Evolutionary conservation across 129 eudicot species (phyloP).

Genomic region (Apium graveolens): DNA sequence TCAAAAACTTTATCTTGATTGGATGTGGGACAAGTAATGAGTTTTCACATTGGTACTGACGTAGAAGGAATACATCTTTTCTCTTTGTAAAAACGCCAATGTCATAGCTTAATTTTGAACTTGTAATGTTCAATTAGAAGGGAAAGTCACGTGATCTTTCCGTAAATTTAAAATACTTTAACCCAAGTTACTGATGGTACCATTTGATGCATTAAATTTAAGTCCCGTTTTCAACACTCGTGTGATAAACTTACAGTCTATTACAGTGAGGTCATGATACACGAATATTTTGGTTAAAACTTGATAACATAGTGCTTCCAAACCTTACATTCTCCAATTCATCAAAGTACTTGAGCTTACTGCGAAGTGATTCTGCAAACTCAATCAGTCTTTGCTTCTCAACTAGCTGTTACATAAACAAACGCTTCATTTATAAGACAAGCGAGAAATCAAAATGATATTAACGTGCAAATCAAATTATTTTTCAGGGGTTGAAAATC

Average conservation of each 20-base stretch:
- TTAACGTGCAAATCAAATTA: background rate
- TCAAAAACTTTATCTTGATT: background rate
- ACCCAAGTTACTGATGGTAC: background rate
- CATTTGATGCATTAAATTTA: background rate
- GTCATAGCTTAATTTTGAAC: background rate
- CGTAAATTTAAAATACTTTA: background rate
- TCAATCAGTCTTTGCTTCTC: slow-evolving; percentile 90
- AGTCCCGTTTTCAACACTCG: background rate
- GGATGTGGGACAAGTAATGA: background rate
- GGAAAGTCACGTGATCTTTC: background rate
- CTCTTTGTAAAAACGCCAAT: background rate
- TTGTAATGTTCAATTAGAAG: background rate
- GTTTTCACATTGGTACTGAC: background rate
- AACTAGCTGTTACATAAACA: slow-evolving; percentile 47
- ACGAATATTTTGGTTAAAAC: background rate
- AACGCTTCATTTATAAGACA: slow-evolving; percentile 13
- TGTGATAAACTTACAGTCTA: background rate
- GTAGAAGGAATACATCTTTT: background rate
- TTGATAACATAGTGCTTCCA: slow-evolving; percentile 9
- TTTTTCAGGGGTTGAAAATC: background rate
- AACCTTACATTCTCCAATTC: slow-evolving; percentile 91
- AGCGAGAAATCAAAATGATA: slow-evolving; percentile 3
- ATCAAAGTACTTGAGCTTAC: slow-evolving; percentile 88
- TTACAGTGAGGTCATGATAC: background rate
- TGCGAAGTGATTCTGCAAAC: slow-evolving; percentile 95